phyloP scores from a whole-genome alignment of 768 basidiomycete genomes.

The Sutorius australiensis region DNA sequence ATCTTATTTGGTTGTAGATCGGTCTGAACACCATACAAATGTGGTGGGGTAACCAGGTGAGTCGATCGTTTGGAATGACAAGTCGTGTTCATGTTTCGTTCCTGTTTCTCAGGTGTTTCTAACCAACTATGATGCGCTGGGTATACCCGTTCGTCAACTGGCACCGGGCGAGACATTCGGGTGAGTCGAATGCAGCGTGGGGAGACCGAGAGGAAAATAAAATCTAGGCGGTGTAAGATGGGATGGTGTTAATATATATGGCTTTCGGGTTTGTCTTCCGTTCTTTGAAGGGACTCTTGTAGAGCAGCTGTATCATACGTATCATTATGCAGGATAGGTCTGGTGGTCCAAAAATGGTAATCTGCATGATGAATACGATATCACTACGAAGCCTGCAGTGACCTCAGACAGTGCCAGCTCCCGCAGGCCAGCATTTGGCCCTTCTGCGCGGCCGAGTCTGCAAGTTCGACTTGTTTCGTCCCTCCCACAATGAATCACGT shows the following conservation, averaged over 20 bases:
- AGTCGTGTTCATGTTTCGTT: background rate
- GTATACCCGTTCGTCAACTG: slow-evolving; percentile 27
- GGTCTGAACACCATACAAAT: slow-evolving; percentile 13
- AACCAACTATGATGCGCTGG: slow-evolving; percentile 18
- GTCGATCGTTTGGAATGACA: background rate
- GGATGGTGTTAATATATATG: background rate
- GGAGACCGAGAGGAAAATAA: background rate
- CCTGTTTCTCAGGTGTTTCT: slow-evolving; percentile 17
- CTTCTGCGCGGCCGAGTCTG: too few species aligned
- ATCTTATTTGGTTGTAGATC: slow-evolving; percentile 12
- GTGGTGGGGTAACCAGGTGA: slow-evolving; percentile 31
- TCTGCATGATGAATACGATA: too few species aligned
- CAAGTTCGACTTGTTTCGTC: too few species aligned
- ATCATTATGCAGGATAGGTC: too few species aligned
- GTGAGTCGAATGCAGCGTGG: background rate
- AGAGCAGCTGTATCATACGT: too few species aligned
- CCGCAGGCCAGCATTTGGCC: too few species aligned
- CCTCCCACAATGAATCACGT: too few species aligned
- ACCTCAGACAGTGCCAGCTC: too few species aligned
- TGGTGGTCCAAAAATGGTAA: too few species aligned
- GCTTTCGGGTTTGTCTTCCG: background rate
- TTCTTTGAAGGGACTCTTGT: background rate
- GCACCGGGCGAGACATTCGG: slow-evolving; percentile 24
- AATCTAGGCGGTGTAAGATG: background rate
- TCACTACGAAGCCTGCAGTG: too few species aligned